A percentile compares a stretch with the other conserved stretches of the same genome.
phyloP scores from a whole-genome alignment of 2,329 filamentous ascomycete species.

The Ceratocystis diversiconidia region DNA sequence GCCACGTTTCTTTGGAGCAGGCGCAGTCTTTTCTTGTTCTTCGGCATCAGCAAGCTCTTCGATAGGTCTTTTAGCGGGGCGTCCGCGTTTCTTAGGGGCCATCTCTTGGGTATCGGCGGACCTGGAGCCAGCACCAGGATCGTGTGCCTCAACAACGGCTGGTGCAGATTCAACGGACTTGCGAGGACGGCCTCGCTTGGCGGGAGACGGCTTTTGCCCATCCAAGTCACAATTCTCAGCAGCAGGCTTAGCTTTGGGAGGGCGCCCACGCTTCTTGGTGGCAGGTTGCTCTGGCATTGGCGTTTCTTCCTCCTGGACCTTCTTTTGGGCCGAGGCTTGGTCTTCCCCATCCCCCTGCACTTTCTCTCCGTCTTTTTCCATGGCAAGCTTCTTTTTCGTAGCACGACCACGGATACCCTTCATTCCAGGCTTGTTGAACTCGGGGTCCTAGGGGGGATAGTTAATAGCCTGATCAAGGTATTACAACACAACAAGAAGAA shows the following conservation, averaged over 20 bases:
- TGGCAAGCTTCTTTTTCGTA: constrained; percentile 21
- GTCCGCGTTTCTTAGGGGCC: constrained; percentile 15
- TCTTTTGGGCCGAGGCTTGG: not conserved
- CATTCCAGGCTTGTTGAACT: constrained; percentile 55
- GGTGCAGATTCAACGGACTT: not conserved
- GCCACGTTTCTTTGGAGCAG: constrained; percentile 11
- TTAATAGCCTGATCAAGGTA: constrained; percentile 2
- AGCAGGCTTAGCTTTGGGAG: constrained; percentile 14
- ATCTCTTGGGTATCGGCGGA: not conserved
- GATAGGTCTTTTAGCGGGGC: constrained; percentile 9
- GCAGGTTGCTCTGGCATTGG: constrained; percentile 12
- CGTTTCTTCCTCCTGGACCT: constrained; percentile 25
- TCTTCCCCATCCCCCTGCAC: constrained; percentile 17
- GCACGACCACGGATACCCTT: constrained; percentile 42
- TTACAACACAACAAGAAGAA: constrained; percentile 15
- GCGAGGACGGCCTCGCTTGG: not conserved
- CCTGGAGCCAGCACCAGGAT: too few relatives aligned
- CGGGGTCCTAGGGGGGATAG: constrained; percentile 44
- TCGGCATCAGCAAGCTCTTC: constrained; percentile 11
- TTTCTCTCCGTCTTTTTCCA: constrained; percentile 23
- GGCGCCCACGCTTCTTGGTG: constrained; percentile 16
- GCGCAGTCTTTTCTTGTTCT: constrained; percentile 5
- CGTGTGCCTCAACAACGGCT: too few relatives aligned
- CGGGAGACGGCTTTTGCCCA: constrained; percentile 20
- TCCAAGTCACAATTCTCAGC: not conserved